Evolutionary conservation across 31 red algal genomes (phyloP).

Genomic region (Endocladia muricata): DNA sequence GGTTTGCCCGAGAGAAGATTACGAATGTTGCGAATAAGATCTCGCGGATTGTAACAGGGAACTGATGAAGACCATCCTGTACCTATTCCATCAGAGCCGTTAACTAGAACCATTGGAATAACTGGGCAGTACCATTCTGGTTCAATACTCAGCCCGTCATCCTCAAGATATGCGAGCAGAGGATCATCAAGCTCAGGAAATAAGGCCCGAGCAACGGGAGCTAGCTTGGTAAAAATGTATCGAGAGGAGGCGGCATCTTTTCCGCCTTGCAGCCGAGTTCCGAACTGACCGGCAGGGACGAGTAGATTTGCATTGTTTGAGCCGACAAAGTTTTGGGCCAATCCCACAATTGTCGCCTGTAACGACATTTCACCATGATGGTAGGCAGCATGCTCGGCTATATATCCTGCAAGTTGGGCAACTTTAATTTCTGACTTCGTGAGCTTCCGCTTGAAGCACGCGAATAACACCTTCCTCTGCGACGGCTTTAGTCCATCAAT

Average conservation of each 20-base stretch:
- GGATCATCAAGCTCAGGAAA: constrained; percentile 92
- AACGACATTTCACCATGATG: constrained; percentile 98
- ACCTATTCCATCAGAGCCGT: constrained; percentile 98
- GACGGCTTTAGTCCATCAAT: constrained; percentile 98
- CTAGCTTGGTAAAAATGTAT: constrained; percentile 98
- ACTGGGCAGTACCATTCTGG: constrained; percentile 96
- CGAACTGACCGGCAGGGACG: constrained; percentile 98
- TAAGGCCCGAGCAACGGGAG: constrained; percentile 81
- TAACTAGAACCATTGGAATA: constrained; percentile 90
- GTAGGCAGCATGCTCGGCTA: constrained; percentile 95
- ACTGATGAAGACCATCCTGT: constrained; percentile 97
- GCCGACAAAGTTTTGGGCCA: constrained; percentile 98
- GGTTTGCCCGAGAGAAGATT: constrained; percentile 31
- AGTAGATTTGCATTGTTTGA: constrained; percentile 96
- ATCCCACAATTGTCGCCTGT: constrained; percentile 91
- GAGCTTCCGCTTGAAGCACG: constrained; percentile 91
- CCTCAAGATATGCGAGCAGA: constrained; percentile 84
- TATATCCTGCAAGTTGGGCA: constrained; percentile 94
- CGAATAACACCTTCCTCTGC: constrained; percentile 96
- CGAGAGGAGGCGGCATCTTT: constrained; percentile 98
- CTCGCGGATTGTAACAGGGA: constrained; percentile 93
- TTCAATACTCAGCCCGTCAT: constrained; percentile 92
- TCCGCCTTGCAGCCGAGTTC: constrained; percentile 93
- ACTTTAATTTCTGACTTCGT: constrained; percentile 93
- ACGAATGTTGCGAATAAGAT: constrained; percentile 83